These are phyloP conservation scores for Tricholoma sp. DNA, from an alignment of 768 basidiomycete genomes.

Conservation along the genomic window DNA sequence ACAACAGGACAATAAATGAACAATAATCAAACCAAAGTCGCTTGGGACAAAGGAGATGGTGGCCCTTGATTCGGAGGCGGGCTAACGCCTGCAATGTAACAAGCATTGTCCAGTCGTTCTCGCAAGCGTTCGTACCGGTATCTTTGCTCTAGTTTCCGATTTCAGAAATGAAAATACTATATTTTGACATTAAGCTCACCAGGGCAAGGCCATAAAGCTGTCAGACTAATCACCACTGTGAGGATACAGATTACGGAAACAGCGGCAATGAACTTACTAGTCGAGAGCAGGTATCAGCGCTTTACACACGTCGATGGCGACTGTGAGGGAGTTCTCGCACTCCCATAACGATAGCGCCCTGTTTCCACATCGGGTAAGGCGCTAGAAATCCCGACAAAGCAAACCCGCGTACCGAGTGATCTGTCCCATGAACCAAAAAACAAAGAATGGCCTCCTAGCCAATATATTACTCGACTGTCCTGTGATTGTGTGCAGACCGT, in stretches of 20 bases:
- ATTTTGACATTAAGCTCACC: slow-evolving; percentile 31
- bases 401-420: slow-evolving; percentile 42
- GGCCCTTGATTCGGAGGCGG: slow-evolving; percentile 36
- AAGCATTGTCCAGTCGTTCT: slow-evolving; percentile 40
- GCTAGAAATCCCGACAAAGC: slow-evolving; percentile 1
- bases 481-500: slow-evolving; percentile 56
- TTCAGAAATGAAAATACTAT: slow-evolving; percentile 6
- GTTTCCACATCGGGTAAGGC: slow-evolving; percentile 5
- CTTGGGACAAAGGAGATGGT: slow-evolving; percentile 20
- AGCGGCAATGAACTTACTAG: slow-evolving; percentile 31
- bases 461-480: slow-evolving; percentile 46
- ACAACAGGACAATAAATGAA: slow-evolving; percentile 3
- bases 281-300: slow-evolving; percentile 57
- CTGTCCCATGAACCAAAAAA: slow-evolving; percentile 76
- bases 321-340: slow-evolving; percentile 48
- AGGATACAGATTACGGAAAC: slow-evolving; percentile 7
- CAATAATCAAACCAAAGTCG: slow-evolving; percentile 21
- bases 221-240: slow-evolving; percentile 29
- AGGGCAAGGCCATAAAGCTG: slow-evolving; percentile 58
- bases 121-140: slow-evolving; percentile 41
- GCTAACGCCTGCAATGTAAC: slow-evolving; percentile 40
- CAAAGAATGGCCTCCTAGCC: slow-evolving; percentile 57
- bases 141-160: slow-evolving; percentile 41
- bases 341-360: slow-evolving; percentile 59
- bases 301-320: slow-evolving; percentile 60